phyloP scores from a whole-genome alignment of 164 flowering plant species.

The Piper betle region DNA sequence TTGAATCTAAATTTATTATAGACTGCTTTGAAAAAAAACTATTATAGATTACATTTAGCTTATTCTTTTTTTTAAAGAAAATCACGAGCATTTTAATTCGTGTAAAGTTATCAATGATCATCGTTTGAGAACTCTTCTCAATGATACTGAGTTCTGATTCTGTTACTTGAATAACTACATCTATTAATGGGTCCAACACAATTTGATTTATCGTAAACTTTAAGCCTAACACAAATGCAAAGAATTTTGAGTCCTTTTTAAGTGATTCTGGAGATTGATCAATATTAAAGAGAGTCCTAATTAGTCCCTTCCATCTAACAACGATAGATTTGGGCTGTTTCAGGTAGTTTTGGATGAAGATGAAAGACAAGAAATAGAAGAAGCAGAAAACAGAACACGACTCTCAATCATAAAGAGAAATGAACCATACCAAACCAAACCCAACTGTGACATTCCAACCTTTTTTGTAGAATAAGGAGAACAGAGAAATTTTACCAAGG shows the following conservation, averaged over 20 bases:
- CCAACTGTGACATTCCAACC: conserved; percentile 61
- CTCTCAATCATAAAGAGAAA: conserved; percentile 61
- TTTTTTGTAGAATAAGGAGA: conserved; percentile 52
- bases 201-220: no score
- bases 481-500: conserved; percentile 27
- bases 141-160: no score
- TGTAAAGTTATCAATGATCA: neutral
- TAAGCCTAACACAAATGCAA: no score
- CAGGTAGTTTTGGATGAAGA: conserved; percentile 74
- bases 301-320: neutral
- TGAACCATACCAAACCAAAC: conserved; percentile 69
- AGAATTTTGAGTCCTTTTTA: no score
- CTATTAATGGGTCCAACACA: no score
- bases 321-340: neutral
- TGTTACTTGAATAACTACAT: no score
- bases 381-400: conserved; percentile 34
- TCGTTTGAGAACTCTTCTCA: no score
- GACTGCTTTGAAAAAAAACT: neutral
- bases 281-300: neutral
- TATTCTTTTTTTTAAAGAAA: neutral
- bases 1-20: neutral
- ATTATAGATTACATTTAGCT: no score
- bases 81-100: neutral
- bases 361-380: conserved; percentile 42
- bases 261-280: no score